Evolutionary conservation across 768 basidiomycete genomes (phyloP), one percentile per base, ranked within the genome.

Genomic region (Lactarius akahatsu): DNA sequence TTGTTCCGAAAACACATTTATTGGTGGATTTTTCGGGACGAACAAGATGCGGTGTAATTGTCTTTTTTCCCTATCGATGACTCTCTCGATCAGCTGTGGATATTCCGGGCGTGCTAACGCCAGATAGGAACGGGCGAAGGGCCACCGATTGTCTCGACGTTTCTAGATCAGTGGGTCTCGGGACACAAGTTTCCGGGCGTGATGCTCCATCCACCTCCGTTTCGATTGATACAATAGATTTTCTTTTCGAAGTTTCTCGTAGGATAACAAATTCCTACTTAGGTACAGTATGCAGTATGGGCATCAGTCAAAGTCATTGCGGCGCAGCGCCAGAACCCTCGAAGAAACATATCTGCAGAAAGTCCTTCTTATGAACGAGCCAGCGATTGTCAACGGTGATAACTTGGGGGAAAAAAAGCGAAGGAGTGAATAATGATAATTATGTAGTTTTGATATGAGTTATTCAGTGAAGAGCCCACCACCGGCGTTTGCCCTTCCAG

Each of bases 401-500:
- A 57, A 50, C 26, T 54, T 54, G 57, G 57, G 47, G 9, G 10
- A 11, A 55, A 23, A 34, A 23, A 34, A 30, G n/a, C 13, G 57
- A 45, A 63, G 41, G 30, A 32, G 28, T 30, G 54, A 56, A 67
- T 67, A 67, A 67, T 36, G 66, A 67, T 67, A 67, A 55, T 38
- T 20, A 45, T 16, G 36, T 32, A 23, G 40, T 23, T 38, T 47
- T 32, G 52, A 57, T 26, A 32, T 16, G 11, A 8, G 32, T 18
- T 32, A 23, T 4, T 60, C 36, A 67, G 11, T 68, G 59, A 30
- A 63, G 43, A 13, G 66, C 66, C 66, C 66, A 69, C 66, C 66
- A 68, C 34, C 66, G 66, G 59, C 62, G 58, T 26, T 56, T 47
- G 23, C 62, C 62, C 50, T 62, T 61, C 67, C 70, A 70, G 34